Evolutionary conservation across 768 basidiomycete species (phyloP), one percentile per base, ranked within the genome.

Genomic region (Hericium alpestre): DNA sequence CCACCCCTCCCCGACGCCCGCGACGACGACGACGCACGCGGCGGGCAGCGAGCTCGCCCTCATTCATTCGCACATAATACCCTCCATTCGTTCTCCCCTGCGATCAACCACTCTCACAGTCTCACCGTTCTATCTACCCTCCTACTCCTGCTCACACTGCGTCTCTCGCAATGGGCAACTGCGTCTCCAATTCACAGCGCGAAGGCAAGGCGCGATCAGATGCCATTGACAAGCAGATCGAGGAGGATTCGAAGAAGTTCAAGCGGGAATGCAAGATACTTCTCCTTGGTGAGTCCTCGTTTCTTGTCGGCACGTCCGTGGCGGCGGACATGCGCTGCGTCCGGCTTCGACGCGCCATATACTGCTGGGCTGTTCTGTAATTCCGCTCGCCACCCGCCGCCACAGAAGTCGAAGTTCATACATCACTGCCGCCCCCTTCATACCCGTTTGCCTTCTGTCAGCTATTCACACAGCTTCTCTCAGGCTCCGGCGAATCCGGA

Each of bases 401-500:
- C 41, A 32, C 9, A 10, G 32, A 32, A 32, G 32, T 32, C 43
- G 43, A n/a, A n/a, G n/a, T 46, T 13, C 12, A 46, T 20, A 5
- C 43, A 46, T 20, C 8, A 16, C 38, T 50, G 32, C 51, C 41
- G 27, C 52, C 51, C 52, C 25, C 25, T 25, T 25, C 25, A 25
- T 25, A 25, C 25, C 5, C 46, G 27, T 38, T 54, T 27, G 25
- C 38, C 53, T 43, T 53, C 15, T 41, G 48, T 56, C 58, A 4
- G 49, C 56, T 25, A 5, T 32, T 18, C 25, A 15, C 15, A 16
- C 2, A 13, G 13, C n/a, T 13, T 41, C 37, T 38, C 15, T 18
- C 63, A 94, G 93, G 94, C 56, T 93, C 93, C 13, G 92, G 94
- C 64, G 93, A 95, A 74, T 90, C 88, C 0, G 95, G 94, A 6